Evolutionary conservation across 1,284 basidiomycete genomes (phyloP).

Genomic region (Apiotrichum brassicae): DNA sequence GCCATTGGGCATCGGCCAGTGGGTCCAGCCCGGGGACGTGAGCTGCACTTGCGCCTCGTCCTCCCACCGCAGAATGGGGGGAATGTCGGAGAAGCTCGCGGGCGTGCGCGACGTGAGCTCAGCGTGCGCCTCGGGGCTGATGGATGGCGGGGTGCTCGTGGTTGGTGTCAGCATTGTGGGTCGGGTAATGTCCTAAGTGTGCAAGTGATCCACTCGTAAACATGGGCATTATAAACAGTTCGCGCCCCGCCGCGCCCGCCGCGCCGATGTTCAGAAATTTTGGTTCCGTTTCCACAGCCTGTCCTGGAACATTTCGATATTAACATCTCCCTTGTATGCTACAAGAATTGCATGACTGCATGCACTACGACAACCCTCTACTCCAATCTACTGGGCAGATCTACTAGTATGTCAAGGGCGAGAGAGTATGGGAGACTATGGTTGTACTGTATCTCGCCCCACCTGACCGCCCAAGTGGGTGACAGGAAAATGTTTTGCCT

Average conservation of each 20-base stretch:
- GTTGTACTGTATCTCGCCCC: no score
- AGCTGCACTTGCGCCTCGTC: constrained; percentile 63
- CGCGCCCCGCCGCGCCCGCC: no score
- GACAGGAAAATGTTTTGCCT: no score
- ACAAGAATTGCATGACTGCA: constrained; percentile 5
- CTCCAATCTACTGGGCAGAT: neutral
- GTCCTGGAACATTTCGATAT: no score
- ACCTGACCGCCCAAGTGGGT: no score
- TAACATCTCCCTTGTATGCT: no score
- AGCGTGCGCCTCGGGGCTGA: constrained; percentile 64
- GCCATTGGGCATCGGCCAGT: constrained; percentile 20
- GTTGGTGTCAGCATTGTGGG: constrained; percentile 22
- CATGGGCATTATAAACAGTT: no score
- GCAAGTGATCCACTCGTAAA: no score
- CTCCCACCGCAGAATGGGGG: constrained; percentile 65
- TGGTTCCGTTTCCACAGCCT: neutral
- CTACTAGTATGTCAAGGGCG: neutral
- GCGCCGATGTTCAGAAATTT: no score
- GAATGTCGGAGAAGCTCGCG: constrained; percentile 69
- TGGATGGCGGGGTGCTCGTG: constrained; percentile 34
- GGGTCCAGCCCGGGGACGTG: constrained; percentile 58
- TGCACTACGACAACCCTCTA: constrained; percentile 5
- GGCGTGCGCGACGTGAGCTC: constrained; percentile 67
- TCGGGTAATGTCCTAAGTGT: no score
- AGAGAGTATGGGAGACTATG: no score